These are phyloP conservation scores for Ascochyta koolunga DNA, from an alignment of 2,329 filamentous ascomycete species.

Conservation along the genomic window DNA sequence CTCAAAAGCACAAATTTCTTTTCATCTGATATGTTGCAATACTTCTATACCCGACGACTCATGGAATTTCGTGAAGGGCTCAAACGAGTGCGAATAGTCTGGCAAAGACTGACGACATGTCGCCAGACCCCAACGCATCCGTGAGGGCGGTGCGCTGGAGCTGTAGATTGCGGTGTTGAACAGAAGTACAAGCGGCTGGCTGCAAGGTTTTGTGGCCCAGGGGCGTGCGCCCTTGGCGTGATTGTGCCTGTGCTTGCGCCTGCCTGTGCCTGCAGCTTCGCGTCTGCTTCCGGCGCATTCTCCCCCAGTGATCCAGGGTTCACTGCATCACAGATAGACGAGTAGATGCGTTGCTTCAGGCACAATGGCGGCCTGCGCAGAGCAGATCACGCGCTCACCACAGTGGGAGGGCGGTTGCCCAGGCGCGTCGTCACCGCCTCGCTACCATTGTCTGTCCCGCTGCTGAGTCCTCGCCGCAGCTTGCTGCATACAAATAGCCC, in stretches of 20 bases:
- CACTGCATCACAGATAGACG: conserved; percentile 23
- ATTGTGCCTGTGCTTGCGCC: background rate
- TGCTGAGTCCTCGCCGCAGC: conserved; percentile 27
- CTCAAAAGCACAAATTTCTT: background rate
- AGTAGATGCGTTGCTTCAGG: conserved; percentile 45
- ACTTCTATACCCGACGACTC: conserved; percentile 43
- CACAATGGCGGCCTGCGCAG: conserved; percentile 37
- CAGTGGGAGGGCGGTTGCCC: conserved; percentile 11
- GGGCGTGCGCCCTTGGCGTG: conserved; percentile 21
- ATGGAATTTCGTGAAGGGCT: conserved; percentile 42
- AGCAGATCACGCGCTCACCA: conserved; percentile 25
- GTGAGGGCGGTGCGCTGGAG: conserved; percentile 38
- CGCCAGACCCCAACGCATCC: conserved; percentile 44
- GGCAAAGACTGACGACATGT: conserved; percentile 40
- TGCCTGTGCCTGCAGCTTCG: conserved; percentile 13
- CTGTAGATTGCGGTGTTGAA: conserved; percentile 42
- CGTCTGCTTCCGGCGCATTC: conserved; percentile 12
- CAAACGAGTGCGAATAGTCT: conserved; percentile 47
- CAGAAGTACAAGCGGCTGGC: conserved; percentile 15
- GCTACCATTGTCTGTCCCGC: conserved; percentile 24
- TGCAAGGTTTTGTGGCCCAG: conserved; percentile 16
- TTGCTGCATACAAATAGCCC: conserved; percentile 35
- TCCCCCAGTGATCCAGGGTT: conserved; percentile 14
- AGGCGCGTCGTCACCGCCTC: conserved; percentile 25
- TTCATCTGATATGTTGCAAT: conserved; percentile 33